Conservation (phyloP, 495 filamentous ascomycete species). For the Xylaria nigripes region DNA sequence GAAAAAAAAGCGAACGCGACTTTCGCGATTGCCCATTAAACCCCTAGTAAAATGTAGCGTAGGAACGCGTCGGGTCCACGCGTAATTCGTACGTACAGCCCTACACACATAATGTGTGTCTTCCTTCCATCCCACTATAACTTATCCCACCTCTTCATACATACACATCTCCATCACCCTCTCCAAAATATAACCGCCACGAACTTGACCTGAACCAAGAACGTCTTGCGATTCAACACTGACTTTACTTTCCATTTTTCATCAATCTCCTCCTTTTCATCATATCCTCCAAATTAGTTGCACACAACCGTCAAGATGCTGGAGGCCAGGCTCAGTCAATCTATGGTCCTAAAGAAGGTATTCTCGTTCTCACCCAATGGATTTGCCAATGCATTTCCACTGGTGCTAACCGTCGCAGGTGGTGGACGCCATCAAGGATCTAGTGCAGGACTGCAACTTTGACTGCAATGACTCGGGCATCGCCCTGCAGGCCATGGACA, state of each 20-base stretch:
- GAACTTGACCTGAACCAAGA: background rate
- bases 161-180: background rate
- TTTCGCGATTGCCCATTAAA: constrained; percentile 19
- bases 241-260: background rate
- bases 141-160: background rate
- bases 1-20: background rate
- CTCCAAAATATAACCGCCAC: background rate
- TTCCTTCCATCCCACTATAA: background rate
- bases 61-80: constrained; percentile 16
- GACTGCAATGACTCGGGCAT: constrained; percentile 99
- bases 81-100: background rate
- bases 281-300: background rate
- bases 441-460: constrained; percentile 99
- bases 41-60: constrained; percentile 9
- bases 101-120: background rate
- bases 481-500: constrained; percentile 99
- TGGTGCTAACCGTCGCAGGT: constrained; percentile 47
- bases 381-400: background rate
- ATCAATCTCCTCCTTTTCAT: background rate
- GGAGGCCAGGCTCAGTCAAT: constrained; percentile 94
- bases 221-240: background rate
- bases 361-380: background rate
- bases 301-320: constrained; percentile 49
- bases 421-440: constrained; percentile 97
- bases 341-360: constrained; percentile 93